Conservation (phyloP, 805 yeast species). For the Kodamaea jinghongensis region DNA sequence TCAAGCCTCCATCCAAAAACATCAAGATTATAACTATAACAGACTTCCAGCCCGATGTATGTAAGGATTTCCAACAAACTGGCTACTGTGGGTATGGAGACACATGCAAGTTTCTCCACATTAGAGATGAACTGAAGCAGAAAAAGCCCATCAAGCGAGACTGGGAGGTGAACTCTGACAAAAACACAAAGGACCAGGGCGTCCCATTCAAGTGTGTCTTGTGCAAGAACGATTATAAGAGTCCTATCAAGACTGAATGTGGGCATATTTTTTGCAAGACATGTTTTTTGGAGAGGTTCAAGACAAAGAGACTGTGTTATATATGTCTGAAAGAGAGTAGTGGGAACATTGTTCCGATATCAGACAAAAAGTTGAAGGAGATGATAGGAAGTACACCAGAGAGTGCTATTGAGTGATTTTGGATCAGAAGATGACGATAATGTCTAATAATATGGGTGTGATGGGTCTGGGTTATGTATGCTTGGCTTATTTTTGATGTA, state of each 20-base stretch:
- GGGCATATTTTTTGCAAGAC: slow-evolving; percentile 61
- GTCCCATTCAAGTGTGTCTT: slow-evolving; percentile 62
- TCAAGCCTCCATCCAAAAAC: slow-evolving; percentile 33
- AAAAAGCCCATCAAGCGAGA: slow-evolving; percentile 65
- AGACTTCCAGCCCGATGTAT: slow-evolving; percentile 91
- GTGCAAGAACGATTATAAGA: slow-evolving; percentile 53
- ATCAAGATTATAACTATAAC: slow-evolving; percentile 65
- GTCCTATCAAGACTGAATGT: slow-evolving; percentile 60
- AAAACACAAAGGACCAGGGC: too few relatives aligned
- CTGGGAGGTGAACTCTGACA: slow-evolving; percentile 54
- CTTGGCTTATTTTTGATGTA: too few relatives aligned
- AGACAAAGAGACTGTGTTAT: slow-evolving; percentile 44
- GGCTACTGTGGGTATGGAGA: slow-evolving; percentile 98
- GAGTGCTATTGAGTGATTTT: too few relatives aligned
- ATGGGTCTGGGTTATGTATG: too few relatives aligned
- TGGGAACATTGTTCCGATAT: slow-evolving; percentile 57
- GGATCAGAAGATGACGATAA: too few relatives aligned
- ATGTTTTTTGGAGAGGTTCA: slow-evolving; percentile 52
- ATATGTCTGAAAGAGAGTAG: slow-evolving; percentile 61
- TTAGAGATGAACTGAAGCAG: slow-evolving; percentile 78
- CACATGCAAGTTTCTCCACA: slow-evolving; percentile 90
- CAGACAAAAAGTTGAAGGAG: too few relatives aligned
- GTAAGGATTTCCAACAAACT: slow-evolving; percentile 86
- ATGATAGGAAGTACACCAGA: too few relatives aligned
- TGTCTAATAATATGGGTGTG: too few relatives aligned